A percentile compares a stretch with the other conserved stretches of the same genome.
Evolutionary conservation across 2,329 filamentous ascomycete genomes (phyloP).

Genomic region (Phaeoacremonium minimum): DNA sequence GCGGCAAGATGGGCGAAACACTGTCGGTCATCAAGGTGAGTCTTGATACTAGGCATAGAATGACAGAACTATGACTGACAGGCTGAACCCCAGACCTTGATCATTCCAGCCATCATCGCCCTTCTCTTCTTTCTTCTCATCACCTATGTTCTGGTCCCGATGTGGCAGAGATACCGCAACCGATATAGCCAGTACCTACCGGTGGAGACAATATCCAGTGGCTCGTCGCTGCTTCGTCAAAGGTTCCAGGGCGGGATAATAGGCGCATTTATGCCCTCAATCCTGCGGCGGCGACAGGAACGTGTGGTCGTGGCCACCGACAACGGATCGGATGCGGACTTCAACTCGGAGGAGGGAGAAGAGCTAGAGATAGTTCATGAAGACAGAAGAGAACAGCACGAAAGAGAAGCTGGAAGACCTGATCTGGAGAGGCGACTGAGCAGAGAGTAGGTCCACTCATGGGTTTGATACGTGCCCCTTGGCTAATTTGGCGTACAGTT

Average conservation of each 20-base stretch:
- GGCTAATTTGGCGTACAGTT: slow-evolving; percentile 20
- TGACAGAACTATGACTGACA: background rate
- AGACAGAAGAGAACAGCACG: slow-evolving; percentile 36
- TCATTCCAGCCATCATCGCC: slow-evolving; percentile 68
- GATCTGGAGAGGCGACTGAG: slow-evolving; percentile 62
- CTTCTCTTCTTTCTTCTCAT: slow-evolving; percentile 63
- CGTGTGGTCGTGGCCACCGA: slow-evolving; percentile 28
- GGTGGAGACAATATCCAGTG: slow-evolving; percentile 57
- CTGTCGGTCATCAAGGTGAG: slow-evolving; percentile 33
- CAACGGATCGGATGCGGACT: slow-evolving; percentile 42
- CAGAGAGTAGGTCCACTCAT: slow-evolving; percentile 55
- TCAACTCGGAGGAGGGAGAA: slow-evolving; percentile 63
- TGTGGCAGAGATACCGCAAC: slow-evolving; percentile 65
- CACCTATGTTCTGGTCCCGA: slow-evolving; percentile 61
- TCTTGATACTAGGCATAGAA: background rate
- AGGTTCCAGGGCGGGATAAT: slow-evolving; percentile 38
- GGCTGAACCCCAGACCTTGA: slow-evolving; percentile 50
- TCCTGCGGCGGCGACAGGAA: slow-evolving; percentile 37
- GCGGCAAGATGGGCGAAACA: slow-evolving; percentile 29
- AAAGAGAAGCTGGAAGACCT: slow-evolving; percentile 22
- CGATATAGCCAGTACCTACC: slow-evolving; percentile 74
- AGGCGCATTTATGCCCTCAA: slow-evolving; percentile 36
- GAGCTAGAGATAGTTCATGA: slow-evolving; percentile 60
- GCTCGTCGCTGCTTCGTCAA: slow-evolving; percentile 49
- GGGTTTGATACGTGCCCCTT: background rate